phyloP scores from a whole-genome alignment of 352 stramenopile genomes.

The Phytophthora pluvialis region DNA sequence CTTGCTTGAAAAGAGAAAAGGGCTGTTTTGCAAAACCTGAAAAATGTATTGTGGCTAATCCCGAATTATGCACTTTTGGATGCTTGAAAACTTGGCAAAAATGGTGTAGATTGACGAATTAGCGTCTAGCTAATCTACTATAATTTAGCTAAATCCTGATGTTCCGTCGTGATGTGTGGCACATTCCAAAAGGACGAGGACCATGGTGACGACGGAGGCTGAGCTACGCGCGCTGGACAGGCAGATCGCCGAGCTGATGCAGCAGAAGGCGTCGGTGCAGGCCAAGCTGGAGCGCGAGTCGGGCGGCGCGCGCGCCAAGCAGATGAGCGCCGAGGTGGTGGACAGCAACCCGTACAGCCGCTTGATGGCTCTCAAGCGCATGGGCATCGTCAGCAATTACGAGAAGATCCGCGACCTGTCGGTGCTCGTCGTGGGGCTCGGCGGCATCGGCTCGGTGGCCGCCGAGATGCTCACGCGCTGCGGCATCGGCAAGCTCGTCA shows the following conservation, averaged over 20 bases:
- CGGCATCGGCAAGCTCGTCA: constrained; percentile 89
- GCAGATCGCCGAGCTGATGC: constrained; percentile 79
- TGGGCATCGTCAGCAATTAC: constrained; percentile 92
- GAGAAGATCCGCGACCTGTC: constrained; percentile 84
- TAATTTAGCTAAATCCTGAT: too few species aligned
- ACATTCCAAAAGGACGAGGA: constrained; percentile 4
- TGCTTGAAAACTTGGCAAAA: too few species aligned
- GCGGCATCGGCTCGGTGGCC: constrained; percentile 86
- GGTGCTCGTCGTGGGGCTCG: constrained; percentile 85
- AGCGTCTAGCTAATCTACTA: too few species aligned
- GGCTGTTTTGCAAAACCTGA: too few species aligned
- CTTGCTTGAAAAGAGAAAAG: too few species aligned
- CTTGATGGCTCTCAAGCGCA: constrained; percentile 91
- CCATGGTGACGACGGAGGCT: constrained; percentile 36
- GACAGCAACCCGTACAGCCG: constrained; percentile 91
- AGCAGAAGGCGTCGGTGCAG: constrained; percentile 71
- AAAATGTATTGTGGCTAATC: too few species aligned
- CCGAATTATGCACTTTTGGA: too few species aligned
- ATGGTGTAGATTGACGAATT: too few species aligned
- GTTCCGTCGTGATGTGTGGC: constrained; percentile 9
- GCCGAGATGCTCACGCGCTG: constrained; percentile 92
- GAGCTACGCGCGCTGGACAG: constrained; percentile 70
- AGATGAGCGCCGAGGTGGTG: constrained; percentile 84
- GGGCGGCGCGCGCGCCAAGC: constrained; percentile 35
- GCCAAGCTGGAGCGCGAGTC: constrained; percentile 54